Base-by-base conservation (phyloP, 208 protist species). In the Wallacemonas collosoma region DNA sequence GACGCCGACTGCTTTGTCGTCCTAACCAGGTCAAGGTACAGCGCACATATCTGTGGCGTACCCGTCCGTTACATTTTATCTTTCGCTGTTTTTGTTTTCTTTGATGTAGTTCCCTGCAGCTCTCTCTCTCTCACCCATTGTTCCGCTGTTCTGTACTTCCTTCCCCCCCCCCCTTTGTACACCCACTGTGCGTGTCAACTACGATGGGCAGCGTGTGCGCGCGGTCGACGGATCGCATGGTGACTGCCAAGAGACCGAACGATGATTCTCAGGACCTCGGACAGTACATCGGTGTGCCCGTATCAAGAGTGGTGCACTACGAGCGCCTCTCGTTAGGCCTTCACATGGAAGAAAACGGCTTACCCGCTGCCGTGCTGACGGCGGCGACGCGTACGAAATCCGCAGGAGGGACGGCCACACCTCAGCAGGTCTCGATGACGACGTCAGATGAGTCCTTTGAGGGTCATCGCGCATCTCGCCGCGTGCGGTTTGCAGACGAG, bases 51-150 rank as follows among this genome's bases (percentile, higher is more conserved):
- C 26, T 26, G 26, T 26, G 26, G 26, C 26, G 26, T 0, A 26
- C 26, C 26, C 26, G 0, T 26, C 26, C 26, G 26, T 3, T 68
- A 35, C 26, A 26, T 67, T 66, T 70, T 58, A 44, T 68, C 41
- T 35, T 62, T 66, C 67, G 58, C 53, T 56, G 44, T 48, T 17
- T 60, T 63, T 57, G 53, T 48, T 72, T 60, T 5, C 14, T 43
- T n/a, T 68, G 2, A 15, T 61, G 40, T 14, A 53, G 14, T 14
- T 50, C n/a, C 44, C 69, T 56, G 45, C 26, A 26, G 26, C 26
- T 26, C 26, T 26, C 26, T 26, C 26, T 26, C 26, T 26, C 26
- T 26, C 26, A 26, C 26, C 0, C 26, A 26, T 26, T 26, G 26
- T 26, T 26, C 26, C 26, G 26, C 26, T 26, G 26, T 26, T 26